Evolutionary conservation across 2,329 filamentous ascomycete genomes (phyloP).

Genomic region (Dactylellina drechsleri): DNA sequence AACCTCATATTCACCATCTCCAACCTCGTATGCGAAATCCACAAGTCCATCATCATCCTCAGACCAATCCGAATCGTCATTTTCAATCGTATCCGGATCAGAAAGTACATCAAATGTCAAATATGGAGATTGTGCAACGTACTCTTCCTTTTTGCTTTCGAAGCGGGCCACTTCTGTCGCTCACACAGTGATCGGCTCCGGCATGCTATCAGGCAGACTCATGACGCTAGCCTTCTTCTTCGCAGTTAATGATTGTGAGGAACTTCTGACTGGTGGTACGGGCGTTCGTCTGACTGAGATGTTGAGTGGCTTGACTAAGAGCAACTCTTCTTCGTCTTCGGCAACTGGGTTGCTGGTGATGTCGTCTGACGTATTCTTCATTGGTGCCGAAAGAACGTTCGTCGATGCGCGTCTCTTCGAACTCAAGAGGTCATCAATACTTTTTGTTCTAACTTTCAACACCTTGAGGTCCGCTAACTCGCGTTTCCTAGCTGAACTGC

Average conservation of each 20-base stretch:
- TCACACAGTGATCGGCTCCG: constrained; percentile 50
- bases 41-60: constrained; percentile 19
- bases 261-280: constrained; percentile 43
- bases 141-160: constrained; percentile 13
- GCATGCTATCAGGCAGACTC: constrained; percentile 49
- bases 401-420: constrained; percentile 58
- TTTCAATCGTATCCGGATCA: constrained; percentile 28
- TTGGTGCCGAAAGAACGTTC: constrained; percentile 34
- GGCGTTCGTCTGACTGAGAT: constrained; percentile 49
- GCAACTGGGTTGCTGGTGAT: constrained; percentile 42
- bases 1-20: no score
- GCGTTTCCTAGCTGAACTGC: constrained; percentile 83
- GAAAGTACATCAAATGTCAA: constrained; percentile 43
- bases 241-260: constrained; percentile 36
- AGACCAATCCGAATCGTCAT: constrained; percentile 15
- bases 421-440: constrained; percentile 51
- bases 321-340: constrained; percentile 47
- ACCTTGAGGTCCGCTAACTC: constrained; percentile 76
- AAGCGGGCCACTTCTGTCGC: constrained; percentile 38
- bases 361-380: constrained; percentile 36
- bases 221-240: constrained; percentile 53
- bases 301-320: constrained; percentile 46
- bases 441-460: constrained; percentile 58
- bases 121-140: constrained; percentile 15
- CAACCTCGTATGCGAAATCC: background rate